phyloP scores from a whole-genome alignment of 2,329 filamentous ascomycete genomes.

The Metarhizium humberi region DNA sequence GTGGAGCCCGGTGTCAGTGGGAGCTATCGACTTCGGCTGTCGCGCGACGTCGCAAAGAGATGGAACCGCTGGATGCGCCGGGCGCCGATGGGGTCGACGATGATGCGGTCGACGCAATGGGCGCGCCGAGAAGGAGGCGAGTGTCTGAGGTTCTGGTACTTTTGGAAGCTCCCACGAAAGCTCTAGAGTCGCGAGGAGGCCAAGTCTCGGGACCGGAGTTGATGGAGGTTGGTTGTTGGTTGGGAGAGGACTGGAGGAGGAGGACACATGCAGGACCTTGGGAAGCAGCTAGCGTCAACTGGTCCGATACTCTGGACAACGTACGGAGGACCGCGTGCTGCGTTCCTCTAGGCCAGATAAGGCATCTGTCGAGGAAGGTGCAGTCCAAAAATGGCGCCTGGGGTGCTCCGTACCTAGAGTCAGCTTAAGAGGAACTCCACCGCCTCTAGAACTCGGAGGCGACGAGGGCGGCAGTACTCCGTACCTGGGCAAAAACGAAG shows the following conservation, averaged over 20 bases:
- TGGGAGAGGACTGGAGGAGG: not conserved
- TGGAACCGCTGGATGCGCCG: not conserved
- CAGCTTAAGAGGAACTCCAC: no score
- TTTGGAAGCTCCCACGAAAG: not conserved
- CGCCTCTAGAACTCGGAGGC: no score
- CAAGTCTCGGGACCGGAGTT: not conserved
- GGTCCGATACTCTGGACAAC: not conserved
- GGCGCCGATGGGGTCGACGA: not conserved
- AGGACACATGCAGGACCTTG: no score
- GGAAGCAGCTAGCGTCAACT: not conserved
- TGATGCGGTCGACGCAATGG: not conserved
- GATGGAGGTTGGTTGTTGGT: constrained; percentile 1
- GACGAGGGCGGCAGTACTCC: no score
- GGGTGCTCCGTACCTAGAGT: no score
- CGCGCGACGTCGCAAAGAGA: not conserved
- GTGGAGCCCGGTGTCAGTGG: not conserved
- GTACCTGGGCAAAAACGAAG: no score
- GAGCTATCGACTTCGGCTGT: not conserved
- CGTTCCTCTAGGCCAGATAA: not conserved
- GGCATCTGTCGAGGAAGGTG: not conserved
- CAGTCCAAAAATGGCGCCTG: no score
- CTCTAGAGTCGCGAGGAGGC: not conserved
- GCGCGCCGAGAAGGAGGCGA: not conserved
- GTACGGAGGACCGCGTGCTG: not conserved
- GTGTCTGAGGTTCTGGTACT: not conserved